Percentiles rank a stretch among this genome's conserved stretches.
Conservation (phyloP, 176 grass and related monocot species). For the Lolium multiflorum region DNA sequence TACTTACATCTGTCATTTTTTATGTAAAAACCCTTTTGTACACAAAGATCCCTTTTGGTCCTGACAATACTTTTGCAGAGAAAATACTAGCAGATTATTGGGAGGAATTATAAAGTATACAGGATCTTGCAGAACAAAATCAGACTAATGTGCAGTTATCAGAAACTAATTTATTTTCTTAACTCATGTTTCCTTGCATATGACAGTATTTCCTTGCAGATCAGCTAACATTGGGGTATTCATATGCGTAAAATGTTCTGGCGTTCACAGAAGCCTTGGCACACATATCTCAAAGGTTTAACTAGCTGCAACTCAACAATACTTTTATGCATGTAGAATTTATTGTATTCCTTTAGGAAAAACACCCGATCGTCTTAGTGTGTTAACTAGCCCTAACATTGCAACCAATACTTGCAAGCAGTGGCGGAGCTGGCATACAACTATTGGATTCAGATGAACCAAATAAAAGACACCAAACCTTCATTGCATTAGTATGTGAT, state of each 20-base stretch:
- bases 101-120: neutral
- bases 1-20: too few species aligned
- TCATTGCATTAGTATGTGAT: too few species aligned
- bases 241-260: slow-evolving; percentile 80
- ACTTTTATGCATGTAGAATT: slow-evolving; percentile 1
- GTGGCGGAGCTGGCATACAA: too few species aligned
- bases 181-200: neutral
- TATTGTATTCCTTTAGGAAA: neutral
- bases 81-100: neutral
- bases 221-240: slow-evolving; percentile 77
- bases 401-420: neutral
- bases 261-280: slow-evolving; percentile 79
- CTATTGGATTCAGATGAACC: too few species aligned
- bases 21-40: too few species aligned
- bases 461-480: too few species aligned
- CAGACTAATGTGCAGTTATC: neutral
- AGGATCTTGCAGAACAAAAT: neutral
- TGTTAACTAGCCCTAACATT: neutral
- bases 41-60: neutral
- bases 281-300: slow-evolving; percentile 80
- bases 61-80: neutral
- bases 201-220: slow-evolving; percentile 44
- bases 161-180: neutral
- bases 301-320: slow-evolving; percentile 20
- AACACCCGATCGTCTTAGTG: neutral